Evolutionary conservation across 345 rosid species (phyloP).

Genomic region (Bretschneidera sinensis): DNA sequence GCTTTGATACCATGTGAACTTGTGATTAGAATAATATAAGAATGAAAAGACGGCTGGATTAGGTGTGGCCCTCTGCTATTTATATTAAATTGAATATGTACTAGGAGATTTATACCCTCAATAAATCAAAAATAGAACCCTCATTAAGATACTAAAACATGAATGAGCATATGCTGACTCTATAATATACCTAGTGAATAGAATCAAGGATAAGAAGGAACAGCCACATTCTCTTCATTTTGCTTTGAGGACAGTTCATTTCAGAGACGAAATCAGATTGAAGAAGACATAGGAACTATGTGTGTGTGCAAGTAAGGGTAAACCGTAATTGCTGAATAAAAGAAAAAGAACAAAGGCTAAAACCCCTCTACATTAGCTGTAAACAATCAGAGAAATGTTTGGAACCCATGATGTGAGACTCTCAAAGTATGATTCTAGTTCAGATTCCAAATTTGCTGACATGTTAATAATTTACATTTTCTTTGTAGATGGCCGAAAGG

Average conservation of each 20-base stretch:
- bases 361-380: background rate
- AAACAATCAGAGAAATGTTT: background rate
- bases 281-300: too few relatives aligned
- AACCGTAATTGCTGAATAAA: background rate
- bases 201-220: background rate
- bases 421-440: background rate
- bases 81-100: too few relatives aligned
- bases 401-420: background rate
- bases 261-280: background rate
- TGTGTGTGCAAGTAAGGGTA: too few relatives aligned
- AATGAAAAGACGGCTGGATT: too few relatives aligned
- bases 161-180: too few relatives aligned
- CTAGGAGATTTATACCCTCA: too few relatives aligned
- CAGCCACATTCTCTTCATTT: background rate
- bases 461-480: too few relatives aligned
- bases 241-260: background rate
- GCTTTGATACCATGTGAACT: too few relatives aligned
- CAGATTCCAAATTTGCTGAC: background rate
- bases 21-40: too few relatives aligned
- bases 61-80: too few relatives aligned
- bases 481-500: background rate
- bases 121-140: too few relatives aligned
- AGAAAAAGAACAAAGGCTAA: background rate
- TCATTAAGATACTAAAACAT: too few relatives aligned
- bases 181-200: background rate